Evolutionary conservation across 1,284 basidiomycete genomes (phyloP).

Genomic region (Austroboletus niveus): DNA sequence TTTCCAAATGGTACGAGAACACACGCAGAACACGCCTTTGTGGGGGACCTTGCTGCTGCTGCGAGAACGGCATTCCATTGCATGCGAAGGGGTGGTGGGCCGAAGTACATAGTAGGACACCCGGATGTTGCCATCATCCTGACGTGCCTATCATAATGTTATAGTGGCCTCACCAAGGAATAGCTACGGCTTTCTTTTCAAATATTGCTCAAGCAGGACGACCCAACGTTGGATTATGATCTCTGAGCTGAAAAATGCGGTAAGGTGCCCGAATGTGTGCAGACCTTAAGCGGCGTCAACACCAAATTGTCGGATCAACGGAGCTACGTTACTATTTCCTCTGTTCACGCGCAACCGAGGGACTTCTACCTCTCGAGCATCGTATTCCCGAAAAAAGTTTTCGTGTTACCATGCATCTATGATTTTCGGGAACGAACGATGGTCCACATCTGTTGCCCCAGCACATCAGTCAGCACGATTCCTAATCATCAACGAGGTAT

Average conservation of each 20-base stretch:
- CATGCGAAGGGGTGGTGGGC: constrained; percentile 46
- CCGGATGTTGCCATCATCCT: too few relatives aligned
- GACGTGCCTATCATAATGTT: too few relatives aligned
- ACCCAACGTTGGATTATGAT: constrained; percentile 44
- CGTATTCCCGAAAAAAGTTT: too few relatives aligned
- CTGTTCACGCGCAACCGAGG: constrained; percentile 38
- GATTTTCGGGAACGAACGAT: too few relatives aligned
- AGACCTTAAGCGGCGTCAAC: constrained; percentile 40
- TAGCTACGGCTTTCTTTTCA: constrained; percentile 43
- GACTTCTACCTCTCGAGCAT: neutral
- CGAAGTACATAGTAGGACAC: constrained; percentile 32
- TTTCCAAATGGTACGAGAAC: constrained; percentile 9
- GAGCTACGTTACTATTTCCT: constrained; percentile 29
- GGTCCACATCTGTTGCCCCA: too few relatives aligned
- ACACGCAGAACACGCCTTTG: constrained; percentile 10
- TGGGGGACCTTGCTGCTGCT: constrained; percentile 42
- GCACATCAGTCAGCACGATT: too few relatives aligned
- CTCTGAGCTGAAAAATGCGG: constrained; percentile 36
- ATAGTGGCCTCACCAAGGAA: constrained; percentile 36
- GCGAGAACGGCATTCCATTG: constrained; percentile 43
- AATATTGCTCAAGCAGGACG: constrained; percentile 42
- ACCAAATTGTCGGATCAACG: constrained; percentile 39
- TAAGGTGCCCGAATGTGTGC: constrained; percentile 32
- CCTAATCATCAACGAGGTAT: too few relatives aligned
- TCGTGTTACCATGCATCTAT: too few relatives aligned